Base-by-base conservation (phyloP, 768 basidiomycete species). In the Mycena epipterygia region DNA sequence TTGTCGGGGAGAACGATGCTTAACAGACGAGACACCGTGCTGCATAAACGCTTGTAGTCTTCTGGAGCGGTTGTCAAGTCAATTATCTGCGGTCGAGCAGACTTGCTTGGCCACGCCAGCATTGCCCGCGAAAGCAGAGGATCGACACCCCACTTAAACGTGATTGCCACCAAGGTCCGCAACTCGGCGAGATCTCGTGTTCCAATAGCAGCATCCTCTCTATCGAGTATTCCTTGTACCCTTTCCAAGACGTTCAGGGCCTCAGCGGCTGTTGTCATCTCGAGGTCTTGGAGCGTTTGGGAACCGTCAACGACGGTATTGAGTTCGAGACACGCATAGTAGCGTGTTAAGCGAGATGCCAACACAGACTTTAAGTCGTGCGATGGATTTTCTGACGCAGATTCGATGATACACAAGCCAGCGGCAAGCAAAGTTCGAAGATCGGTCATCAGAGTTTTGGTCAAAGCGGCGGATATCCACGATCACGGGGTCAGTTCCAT, bases 131-230 rank as follows among this genome's bases (percentile, higher is more conserved):
- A 71, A 42, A 92, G 81, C 5, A 91, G 76, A 4, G 88, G 88
- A 17, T 90, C 86, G 3, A 89, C 78, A 9, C 89, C 91, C 94
- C 93, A 94, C 72, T 89, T 90, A 76, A 95, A 93, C 30, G 87
- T 77, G 68, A 95, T 86, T 17, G 91, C 88, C 19, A 93, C 76
- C 33, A 95, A 83, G 0, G 90, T 91, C 27, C 90, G 87, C 2
- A 95, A 77, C 67, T 88, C 81, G 7, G 83, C 80, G 33, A 94
- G 77, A 78, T 95, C 94, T 58, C 91, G 87, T 1, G 90, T 87
- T 0, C 93, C 94, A 64, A 95, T 81, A 16, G 82, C 61, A 5
- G 75, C 70, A 6, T 65, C 58, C 39, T 75, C 73, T 30, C 69
- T 72, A 13, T 80, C 80, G 14, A 90, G 78, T 21, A 87, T 75